Conservation (phyloP, 1,284 basidiomycete genomes). For the Phellinidium pouzarii region DNA sequence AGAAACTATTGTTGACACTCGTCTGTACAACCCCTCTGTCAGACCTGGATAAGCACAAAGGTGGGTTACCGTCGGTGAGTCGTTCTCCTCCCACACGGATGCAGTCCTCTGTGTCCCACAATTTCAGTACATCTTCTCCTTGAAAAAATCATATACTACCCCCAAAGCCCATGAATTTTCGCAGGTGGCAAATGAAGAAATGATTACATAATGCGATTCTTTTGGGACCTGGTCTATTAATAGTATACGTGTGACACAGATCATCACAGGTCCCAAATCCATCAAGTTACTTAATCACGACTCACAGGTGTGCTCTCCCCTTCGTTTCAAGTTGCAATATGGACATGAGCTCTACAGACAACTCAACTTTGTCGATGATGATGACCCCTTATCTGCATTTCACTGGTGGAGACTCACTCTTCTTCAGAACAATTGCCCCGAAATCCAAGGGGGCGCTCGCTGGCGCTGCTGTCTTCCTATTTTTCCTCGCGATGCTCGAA, state of each 20-base stretch:
- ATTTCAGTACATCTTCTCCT: neutral
- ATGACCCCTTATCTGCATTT: constrained; percentile 69
- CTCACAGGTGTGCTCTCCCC: neutral
- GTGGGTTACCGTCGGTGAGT: too few relatives aligned
- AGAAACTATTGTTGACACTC: neutral
- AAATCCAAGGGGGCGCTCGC: constrained; percentile 58
- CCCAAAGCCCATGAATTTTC: too few relatives aligned
- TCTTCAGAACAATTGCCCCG: constrained; percentile 66
- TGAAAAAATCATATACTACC: neutral
- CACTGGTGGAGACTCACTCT: constrained; percentile 50
- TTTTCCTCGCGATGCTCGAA: constrained; percentile 61
- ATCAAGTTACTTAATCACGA: too few relatives aligned
- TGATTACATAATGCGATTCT: too few relatives aligned
- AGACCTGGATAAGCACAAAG: too few relatives aligned
- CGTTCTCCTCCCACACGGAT: neutral
- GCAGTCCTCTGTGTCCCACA: neutral
- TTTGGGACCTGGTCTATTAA: too few relatives aligned
- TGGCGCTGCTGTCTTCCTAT: constrained; percentile 67
- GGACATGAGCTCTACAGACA: constrained; percentile 21
- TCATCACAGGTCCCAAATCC: too few relatives aligned
- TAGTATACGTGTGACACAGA: too few relatives aligned
- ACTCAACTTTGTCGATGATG: constrained; percentile 23
- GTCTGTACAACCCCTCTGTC: too few relatives aligned
- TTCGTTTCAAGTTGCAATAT: neutral
- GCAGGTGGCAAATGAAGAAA: too few relatives aligned